Evolutionary conservation across 345 rosid genomes (phyloP), one percentile per base, ranked within the genome.

Genomic region (Moringa oleifera): DNA sequence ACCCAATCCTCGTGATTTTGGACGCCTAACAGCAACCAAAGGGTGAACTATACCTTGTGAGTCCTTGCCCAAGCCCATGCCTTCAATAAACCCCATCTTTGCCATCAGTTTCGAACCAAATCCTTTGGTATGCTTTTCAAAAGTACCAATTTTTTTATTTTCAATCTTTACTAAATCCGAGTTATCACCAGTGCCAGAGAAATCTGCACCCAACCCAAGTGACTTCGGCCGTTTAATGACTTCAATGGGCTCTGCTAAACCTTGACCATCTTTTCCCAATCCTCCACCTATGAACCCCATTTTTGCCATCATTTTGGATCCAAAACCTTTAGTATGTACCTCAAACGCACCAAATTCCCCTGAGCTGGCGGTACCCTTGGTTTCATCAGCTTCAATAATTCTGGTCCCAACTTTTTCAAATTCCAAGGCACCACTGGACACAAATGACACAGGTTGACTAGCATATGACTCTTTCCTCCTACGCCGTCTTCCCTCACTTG

Each of bases 241-340:
- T 73, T 84, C 90, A 37, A 93, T 86, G 55, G 96, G 96, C 53
- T 73, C 72, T 13, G 87, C 77, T 61, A 90, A 82, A 57, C 98
- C 98, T 56, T 81, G 83, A 69, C 94, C 88, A 60, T 82, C 97
- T 67, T 82, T 93, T 52, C 98, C 95, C 49, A 90, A 62, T 23
- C 97, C 98, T 7, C 79, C 81, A n/a, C 97, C 97, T 71, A 83
- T 64, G 49, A 69, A 93, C 64, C 97, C 96, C 98, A 93, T 93
- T 68, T 78, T 92, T 0, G 87, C 96, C 95, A 92, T 87, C 90
- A 92, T 84, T 80, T 90, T 92, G 28, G 97, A 90, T 69, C 97
- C 95, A 64, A 87, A 87, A 16, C 95, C 97, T 73, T 73, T 84
- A 10, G 99, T 94, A 71, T 91, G 95, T 19, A 82, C 75, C 89